Base-by-base conservation (phyloP, 805 yeast genomes). In the Zygosaccharomyces kombuchaensis region DNA sequence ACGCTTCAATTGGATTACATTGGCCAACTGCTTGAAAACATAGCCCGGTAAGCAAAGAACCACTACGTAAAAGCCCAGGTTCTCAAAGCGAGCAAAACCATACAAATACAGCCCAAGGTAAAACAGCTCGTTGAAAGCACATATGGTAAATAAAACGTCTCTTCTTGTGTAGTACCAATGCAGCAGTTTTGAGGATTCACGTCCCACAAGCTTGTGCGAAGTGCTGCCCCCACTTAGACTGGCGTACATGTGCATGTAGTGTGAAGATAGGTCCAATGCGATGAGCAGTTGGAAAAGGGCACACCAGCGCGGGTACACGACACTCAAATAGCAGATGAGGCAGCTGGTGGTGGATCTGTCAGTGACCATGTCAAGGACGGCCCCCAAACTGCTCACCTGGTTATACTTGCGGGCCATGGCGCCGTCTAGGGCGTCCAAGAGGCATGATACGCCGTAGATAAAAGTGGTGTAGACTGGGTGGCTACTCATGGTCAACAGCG, bases 241-340 rank as follows among this genome's bases (percentile, higher is more conserved):
- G 34, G 98, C 96, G 66, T 90, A 90, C 99, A 93, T 93, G 71
- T 93, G 99, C 86, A 93, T 87, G 70, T 93, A 93, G 65, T 93
- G 99, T 43, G 95, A 85, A 2, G 97, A 89, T 58, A 93, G 75
- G 61, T 86, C 95, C 57, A 93, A 72, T 9, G 95, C 84, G 41
- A 90, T 81, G 56, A 93, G 73, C 21, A 87, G 56, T 70, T 93
- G 99, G 82, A 91, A 90, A 7, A 81, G 40, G 9, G 63, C 60
- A 32, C 59, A 55, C 46, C 53, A 60, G n/a, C 43, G 57, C 6
- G 97, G 97, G 60, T 87, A 91, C 38, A 85, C 71, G 30, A 86
- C 81, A 54, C 93, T 80, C 47, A 93, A 73, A 65, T 78, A 93
- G 65, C 95, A 89, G 55, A 93, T 81, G 59, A 93, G 75, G n/a